A percentile compares a stretch with the other conserved stretches of the same genome.
phyloP scores from a whole-genome alignment of 768 basidiomycete genomes.

The Tephrocybe sp. region DNA sequence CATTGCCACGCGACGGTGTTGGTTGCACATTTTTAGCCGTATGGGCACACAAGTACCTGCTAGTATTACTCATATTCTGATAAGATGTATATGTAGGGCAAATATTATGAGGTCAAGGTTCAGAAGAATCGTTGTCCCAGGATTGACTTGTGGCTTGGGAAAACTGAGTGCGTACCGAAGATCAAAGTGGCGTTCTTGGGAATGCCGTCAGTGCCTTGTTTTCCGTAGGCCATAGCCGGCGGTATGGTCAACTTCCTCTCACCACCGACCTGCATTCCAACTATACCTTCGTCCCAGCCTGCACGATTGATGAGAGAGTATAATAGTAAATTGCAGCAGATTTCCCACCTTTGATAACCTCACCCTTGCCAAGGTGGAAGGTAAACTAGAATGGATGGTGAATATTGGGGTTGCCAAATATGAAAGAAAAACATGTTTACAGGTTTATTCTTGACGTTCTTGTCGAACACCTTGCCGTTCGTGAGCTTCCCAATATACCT shows the following conservation, averaged over 20 bases:
- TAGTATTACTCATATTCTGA: too few species aligned
- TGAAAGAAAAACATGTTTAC: constrained; percentile 41
- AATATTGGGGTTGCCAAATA: constrained; percentile 2
- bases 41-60: too few species aligned
- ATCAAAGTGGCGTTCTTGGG: constrained; percentile 78
- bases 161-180: constrained; percentile 58
- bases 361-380: constrained; percentile 80
- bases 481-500: constrained; percentile 90
- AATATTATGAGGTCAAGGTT: too few species aligned
- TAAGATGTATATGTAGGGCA: too few species aligned
- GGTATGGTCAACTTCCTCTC: constrained; percentile 82
- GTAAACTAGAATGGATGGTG: constrained; percentile 45
- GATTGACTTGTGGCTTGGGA: too few species aligned
- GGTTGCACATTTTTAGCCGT: too few species aligned
- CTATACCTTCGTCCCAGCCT: constrained; percentile 90
- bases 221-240: constrained; percentile 70
- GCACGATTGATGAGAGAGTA: background rate
- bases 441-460: constrained; percentile 81
- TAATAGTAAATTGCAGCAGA: background rate
- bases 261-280: constrained; percentile 89
- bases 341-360: constrained; percentile 83
- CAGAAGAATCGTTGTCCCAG: too few species aligned
- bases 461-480: constrained; percentile 75
- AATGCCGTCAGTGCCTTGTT: constrained; percentile 52
- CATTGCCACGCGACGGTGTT: too few species aligned